These are phyloP conservation scores for Sonneratia alba DNA, from an alignment of 345 rosid genomes.

Conservation along the genomic window DNA sequence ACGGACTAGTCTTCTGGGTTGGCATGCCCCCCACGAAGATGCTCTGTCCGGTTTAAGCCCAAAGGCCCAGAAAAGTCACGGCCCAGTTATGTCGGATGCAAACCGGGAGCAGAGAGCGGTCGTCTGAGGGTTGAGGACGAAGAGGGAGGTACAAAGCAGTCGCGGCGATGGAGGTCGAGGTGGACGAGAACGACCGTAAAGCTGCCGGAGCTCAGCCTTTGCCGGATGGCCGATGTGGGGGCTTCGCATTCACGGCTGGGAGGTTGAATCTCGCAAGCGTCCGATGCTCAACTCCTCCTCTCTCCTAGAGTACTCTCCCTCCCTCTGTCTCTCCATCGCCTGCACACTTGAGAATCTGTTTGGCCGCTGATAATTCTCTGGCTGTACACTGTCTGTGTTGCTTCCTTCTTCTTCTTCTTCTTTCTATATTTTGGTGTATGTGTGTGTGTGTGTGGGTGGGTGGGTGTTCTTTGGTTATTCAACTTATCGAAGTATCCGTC, in stretches of 20 bases:
- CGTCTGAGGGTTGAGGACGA: background rate
- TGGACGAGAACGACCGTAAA: constrained; percentile 59
- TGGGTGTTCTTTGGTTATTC: background rate
- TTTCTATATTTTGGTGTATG: background rate
- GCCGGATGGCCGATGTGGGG: constrained; percentile 52
- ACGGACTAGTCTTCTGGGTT: too few species aligned
- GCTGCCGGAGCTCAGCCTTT: constrained; percentile 63
- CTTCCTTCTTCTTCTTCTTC: too few species aligned
- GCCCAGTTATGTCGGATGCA: too few species aligned
- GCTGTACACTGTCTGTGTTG: background rate
- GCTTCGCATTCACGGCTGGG: constrained; percentile 65
- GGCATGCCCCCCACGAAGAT: too few species aligned
- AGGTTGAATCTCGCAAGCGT: constrained; percentile 60
- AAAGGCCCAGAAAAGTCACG: too few species aligned
- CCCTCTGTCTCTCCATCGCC: background rate
- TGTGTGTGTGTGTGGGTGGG: too few species aligned
- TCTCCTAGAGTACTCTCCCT: constrained; percentile 30
- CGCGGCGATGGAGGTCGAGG: constrained; percentile 45
- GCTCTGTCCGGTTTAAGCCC: background rate
- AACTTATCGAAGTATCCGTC: too few species aligned
- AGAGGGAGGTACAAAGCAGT: background rate
- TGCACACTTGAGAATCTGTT: too few species aligned
- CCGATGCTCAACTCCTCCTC: constrained; percentile 71
- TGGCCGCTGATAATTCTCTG: background rate
- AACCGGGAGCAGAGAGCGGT: too few species aligned